Evolutionary conservation across 2,329 filamentous ascomycete species (phyloP), one percentile per base, ranked within the genome.

Genomic region (Alternaria angustiovoidea): DNA sequence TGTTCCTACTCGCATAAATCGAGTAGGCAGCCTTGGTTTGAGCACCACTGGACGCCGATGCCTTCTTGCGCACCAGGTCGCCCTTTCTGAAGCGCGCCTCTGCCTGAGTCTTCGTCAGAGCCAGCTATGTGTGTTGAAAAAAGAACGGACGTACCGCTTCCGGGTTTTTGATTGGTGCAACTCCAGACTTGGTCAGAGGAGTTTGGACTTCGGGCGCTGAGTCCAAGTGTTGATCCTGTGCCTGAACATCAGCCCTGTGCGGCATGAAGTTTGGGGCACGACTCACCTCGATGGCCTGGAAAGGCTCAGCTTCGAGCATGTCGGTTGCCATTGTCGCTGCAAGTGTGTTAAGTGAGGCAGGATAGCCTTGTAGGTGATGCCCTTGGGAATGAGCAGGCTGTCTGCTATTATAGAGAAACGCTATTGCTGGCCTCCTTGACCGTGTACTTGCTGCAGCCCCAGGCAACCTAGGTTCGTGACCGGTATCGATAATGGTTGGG

Each of bases 21-120:
- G 44, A 67, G 42, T 66, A 77, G 42, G 49, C 63, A 24, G 68
- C 71, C 49, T 72, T 77, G 26, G 49, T 59, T 18, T 65, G 61
- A 5, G 49, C 34, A 5, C 70, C 73, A 18, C 62, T 62, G 22
- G 59, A 28, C 6, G 44, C 44, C 39, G 14, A 70, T 63, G 1
- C 67, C 16, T 7, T 67, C 72, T 73, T 76, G 62, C 74, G 71
- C 9, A 78, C 74, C 2, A 56, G 48, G 5, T 75, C 63, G 14
- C 62, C 49, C 28, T 73, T 71, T 1, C 38, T 34, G 51, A 67
- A 78, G n/a, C 55, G 66, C 20, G 68, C 65, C 7, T 36, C 57
- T 65, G 66, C 61, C 74, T 76, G 46, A 20, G 20, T 12, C 11
- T 14, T 57, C 54, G 41, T 60, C 41, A 65, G 60, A 53, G n/a